phyloP scores from a whole-genome alignment of 2,329 filamentous ascomycete genomes.

The Cryphonectria naterciae region DNA sequence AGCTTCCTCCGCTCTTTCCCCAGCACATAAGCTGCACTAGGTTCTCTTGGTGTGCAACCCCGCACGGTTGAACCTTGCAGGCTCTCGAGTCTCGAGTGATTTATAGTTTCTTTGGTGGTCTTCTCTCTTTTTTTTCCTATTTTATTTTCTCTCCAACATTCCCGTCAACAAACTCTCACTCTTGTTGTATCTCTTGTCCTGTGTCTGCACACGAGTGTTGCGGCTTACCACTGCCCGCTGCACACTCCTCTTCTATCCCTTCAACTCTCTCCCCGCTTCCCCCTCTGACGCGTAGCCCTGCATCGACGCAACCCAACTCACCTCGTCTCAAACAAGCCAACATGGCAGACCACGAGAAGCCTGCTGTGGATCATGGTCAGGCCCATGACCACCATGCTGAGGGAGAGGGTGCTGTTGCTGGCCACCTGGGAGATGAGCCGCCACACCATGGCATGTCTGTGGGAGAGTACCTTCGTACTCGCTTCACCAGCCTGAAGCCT shows the following conservation, averaged over 20 bases:
- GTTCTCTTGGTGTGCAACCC: not conserved
- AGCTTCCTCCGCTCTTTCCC: not conserved
- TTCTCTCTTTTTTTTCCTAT: not conserved
- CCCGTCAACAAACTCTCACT: not conserved
- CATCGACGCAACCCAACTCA: too few species aligned
- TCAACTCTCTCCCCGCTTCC: too few species aligned
- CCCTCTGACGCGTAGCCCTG: not conserved
- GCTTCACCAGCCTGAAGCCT: slow-evolving; percentile 60
- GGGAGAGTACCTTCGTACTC: slow-evolving; percentile 53
- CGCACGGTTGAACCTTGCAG: not conserved
- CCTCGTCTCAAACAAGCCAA: not conserved
- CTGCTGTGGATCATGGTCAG: slow-evolving; percentile 11
- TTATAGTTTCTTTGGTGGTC: not conserved
- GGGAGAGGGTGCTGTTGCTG: slow-evolving; percentile 1
- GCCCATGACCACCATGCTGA: not conserved
- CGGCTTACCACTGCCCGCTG: not conserved
- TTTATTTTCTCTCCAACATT: not conserved
- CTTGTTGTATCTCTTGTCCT: not conserved
- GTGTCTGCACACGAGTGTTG: not conserved
- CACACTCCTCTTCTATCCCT: not conserved
- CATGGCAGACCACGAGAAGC: slow-evolving; percentile 29
- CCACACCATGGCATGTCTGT: slow-evolving; percentile 55
- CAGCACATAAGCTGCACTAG: not conserved
- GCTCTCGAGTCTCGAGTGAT: not conserved
- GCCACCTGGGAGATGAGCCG: slow-evolving; percentile 38